Conservation (phyloP, 495 filamentous ascomycete species). For the Tuber borchii region DNA sequence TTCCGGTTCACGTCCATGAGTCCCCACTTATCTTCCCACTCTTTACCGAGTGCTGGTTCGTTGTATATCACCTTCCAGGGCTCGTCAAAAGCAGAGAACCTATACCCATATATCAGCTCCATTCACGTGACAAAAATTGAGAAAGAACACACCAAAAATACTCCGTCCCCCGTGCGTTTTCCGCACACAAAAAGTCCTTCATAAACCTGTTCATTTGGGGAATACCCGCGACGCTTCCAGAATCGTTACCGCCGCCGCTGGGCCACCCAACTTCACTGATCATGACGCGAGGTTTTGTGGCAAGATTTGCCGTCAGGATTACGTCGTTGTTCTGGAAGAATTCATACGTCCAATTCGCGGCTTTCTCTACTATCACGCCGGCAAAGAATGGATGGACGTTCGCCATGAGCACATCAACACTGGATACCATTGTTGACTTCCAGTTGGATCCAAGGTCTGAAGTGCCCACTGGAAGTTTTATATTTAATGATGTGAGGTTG, state of each 20-base stretch:
- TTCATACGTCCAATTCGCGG: conserved; percentile 72
- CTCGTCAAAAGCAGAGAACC: conserved; percentile 91
- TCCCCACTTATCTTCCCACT: conserved; percentile 97
- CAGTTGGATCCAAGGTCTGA: conserved; percentile 88
- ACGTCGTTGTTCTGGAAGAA: conserved; percentile 71
- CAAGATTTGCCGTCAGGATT: conserved; percentile 51
- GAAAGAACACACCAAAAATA: conserved; percentile 72
- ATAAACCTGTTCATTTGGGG: conserved; percentile 80
- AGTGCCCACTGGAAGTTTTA: conserved; percentile 73
- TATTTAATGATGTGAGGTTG: conserved; percentile 60
- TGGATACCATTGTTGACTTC: conserved; percentile 58
- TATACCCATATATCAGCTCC: conserved; percentile 31
- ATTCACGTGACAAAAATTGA: background rate
- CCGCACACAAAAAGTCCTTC: conserved; percentile 75
- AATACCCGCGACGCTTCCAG: conserved; percentile 70
- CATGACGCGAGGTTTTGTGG: conserved; percentile 57
- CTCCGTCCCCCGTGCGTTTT: conserved; percentile 69
- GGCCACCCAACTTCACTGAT: conserved; percentile 95
- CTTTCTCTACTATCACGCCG: conserved; percentile 60
- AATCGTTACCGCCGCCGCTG: conserved; percentile 65
- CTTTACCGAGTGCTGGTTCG: conserved; percentile 51
- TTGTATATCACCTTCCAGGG: conserved; percentile 84
- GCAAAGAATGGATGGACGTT: conserved; percentile 98
- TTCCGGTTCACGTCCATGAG: conserved; percentile 81
- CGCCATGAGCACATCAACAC: conserved; percentile 85